A percentile compares a stretch with the other conserved stretches of the same genome.
phyloP scores from a whole-genome alignment of 495 filamentous ascomycete species.

The Schizothecium vesticola region DNA sequence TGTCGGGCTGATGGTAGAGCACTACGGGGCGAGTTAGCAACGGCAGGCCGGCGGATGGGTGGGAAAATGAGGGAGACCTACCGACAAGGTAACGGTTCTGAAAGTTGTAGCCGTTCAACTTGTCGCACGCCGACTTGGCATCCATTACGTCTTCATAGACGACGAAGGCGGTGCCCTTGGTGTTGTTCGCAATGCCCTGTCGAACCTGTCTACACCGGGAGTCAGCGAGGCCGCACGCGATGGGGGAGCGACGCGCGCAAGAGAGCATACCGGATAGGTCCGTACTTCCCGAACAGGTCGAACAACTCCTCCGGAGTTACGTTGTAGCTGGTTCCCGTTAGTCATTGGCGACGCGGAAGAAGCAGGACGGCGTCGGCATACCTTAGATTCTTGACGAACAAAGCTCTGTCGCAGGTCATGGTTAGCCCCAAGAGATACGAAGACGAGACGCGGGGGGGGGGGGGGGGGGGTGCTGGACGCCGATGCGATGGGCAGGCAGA shows the following conservation, averaged over 20 bases:
- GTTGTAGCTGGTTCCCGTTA: conserved; percentile 67
- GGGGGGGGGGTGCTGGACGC: neutral
- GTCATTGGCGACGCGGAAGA: conserved; percentile 6
- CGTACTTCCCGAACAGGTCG: conserved; percentile 92
- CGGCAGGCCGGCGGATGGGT: neutral
- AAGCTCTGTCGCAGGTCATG: conserved; percentile 58
- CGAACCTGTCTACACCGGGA: conserved; percentile 77
- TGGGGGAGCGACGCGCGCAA: neutral
- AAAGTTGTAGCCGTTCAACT: conserved; percentile 99
- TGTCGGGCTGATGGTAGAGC: conserved; percentile 97
- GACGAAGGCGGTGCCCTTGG: conserved; percentile 97
- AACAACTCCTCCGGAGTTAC: conserved; percentile 91
- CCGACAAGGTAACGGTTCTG: conserved; percentile 99
- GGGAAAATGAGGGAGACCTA: conserved; percentile 43
- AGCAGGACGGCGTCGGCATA: conserved; percentile 36
- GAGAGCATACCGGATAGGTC: conserved; percentile 73
- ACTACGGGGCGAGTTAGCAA: conserved; percentile 49
- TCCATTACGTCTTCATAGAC: conserved; percentile 99
- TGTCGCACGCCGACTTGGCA: conserved; percentile 97
- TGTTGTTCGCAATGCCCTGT: conserved; percentile 94
- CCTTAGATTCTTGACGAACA: conserved; percentile 98
- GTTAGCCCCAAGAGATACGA: conserved; percentile 26
- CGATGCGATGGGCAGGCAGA: conserved; percentile 7
- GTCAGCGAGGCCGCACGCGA: conserved; percentile 23
- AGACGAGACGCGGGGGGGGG: neutral